Evolutionary conservation across 2,329 filamentous ascomycete species (phyloP).

Genomic region (Cytospora mali): DNA sequence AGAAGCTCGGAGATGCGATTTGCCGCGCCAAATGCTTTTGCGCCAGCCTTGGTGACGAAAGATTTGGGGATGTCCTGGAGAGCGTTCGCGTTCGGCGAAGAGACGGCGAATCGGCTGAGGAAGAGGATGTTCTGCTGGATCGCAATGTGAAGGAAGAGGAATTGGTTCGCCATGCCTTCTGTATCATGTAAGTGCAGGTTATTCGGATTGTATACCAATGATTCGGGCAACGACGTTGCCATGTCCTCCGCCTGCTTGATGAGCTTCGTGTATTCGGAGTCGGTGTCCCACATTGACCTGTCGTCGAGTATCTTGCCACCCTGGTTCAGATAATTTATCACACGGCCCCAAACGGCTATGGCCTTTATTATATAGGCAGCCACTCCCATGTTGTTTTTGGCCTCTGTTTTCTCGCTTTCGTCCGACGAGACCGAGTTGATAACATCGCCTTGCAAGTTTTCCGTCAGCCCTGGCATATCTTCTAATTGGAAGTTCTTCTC

Average conservation of each 20-base stretch:
- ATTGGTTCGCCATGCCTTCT: slow-evolving; percentile 86
- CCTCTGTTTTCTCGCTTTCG: slow-evolving; percentile 65
- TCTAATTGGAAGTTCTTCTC: slow-evolving; percentile 82
- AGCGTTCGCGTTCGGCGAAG: slow-evolving; percentile 65
- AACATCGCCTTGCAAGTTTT: slow-evolving; percentile 74
- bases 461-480: slow-evolving; percentile 85
- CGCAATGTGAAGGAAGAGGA: slow-evolving; percentile 87
- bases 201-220: slow-evolving; percentile 74
- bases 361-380: slow-evolving; percentile 86
- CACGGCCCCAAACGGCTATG: slow-evolving; percentile 85
- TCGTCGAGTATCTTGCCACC: slow-evolving; percentile 80
- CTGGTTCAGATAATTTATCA: slow-evolving; percentile 88
- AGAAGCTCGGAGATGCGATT: slow-evolving; percentile 85
- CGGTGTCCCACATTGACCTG: slow-evolving; percentile 76
- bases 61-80: slow-evolving; percentile 72
- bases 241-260: slow-evolving; percentile 73
- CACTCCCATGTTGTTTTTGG: slow-evolving; percentile 88
- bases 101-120: slow-evolving; percentile 83
- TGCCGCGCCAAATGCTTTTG: slow-evolving; percentile 79
- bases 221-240: slow-evolving; percentile 66
- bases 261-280: slow-evolving; percentile 76
- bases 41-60: slow-evolving; percentile 75
- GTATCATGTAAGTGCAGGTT: slow-evolving; percentile 85
- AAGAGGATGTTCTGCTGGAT: slow-evolving; percentile 90
- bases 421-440: slow-evolving; percentile 64